These are phyloP conservation scores for Oenanthe sinensis DNA, from an alignment of 129 eudicot species.

Conservation along the genomic window DNA sequence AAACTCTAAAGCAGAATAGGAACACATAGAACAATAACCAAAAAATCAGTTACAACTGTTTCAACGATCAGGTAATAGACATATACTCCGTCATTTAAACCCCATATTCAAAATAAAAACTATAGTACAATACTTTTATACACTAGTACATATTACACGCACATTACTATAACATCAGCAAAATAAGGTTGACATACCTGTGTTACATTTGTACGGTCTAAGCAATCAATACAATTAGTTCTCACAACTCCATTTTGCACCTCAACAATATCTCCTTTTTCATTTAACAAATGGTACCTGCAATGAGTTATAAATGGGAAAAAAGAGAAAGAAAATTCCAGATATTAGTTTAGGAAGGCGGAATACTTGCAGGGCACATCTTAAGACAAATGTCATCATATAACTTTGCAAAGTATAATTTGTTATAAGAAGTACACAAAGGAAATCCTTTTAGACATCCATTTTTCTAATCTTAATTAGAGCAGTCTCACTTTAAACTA, in stretches of 20 bases:
- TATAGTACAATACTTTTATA: neutral
- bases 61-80: neutral
- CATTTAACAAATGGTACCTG: slow-evolving; percentile 79
- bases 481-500: neutral
- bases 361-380: neutral
- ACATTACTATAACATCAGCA: neutral
- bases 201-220: slow-evolving; percentile 96
- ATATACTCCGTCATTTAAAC: neutral
- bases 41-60: neutral
- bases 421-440: neutral
- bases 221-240: slow-evolving; percentile 91
- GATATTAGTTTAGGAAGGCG: neutral
- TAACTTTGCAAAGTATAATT: neutral
- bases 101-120: neutral
- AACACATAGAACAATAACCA: neutral
- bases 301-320: neutral
- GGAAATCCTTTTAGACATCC: neutral
- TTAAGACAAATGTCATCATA: neutral
- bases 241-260: slow-evolving; percentile 73
- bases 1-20: neutral
- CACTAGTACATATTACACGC: neutral
- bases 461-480: neutral
- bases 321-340: neutral
- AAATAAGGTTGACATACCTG: slow-evolving; percentile 40
- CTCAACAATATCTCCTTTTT: slow-evolving; percentile 81